Evolutionary conservation across 148 eudicot genomes (phyloP), one percentile per base, ranked within the genome.

Genomic region (Rheum nobile): DNA sequence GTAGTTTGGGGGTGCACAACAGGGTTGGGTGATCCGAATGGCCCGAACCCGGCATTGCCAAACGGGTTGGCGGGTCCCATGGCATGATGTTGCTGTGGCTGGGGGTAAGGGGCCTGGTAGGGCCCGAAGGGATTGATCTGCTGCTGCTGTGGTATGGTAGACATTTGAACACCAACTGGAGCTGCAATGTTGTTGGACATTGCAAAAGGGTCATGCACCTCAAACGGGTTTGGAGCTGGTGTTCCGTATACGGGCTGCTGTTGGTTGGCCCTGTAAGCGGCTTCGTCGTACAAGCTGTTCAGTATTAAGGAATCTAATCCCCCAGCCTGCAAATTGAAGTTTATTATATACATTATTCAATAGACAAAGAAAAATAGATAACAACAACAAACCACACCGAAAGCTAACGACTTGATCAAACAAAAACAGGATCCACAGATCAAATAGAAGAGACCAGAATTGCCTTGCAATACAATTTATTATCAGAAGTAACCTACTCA

Each of bases 281-380:
- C 96, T 54, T 90, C 96, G 28, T 96, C 97, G 8, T 96, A 96
- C 77, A 96, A 82, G 70, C 99, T 96, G 72, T 89, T 82, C 35
- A 96, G 78, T 31, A 88, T 92, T 63, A 96, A 94, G 0, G 96
- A 87, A 77, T 96, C 99, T 85, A 96, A 80, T 82, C 99, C 99
- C 29, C 99, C 99, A 72, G 90, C 99, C 99, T 96, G 70, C 70
- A 65, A 34, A 17, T 65, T 34, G 10, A 32, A 34, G 22, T 65
- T 65, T 41, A 65, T 31, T 65, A 32, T 61, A 3, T 41, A 41
- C 16, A 14, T 29, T 12, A 29, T 7, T 13, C n/a, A 11, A 14
- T 61, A 61, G 6, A 28, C 16, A 29, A 4, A 29, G 17, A 19
- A 29, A 61, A 13, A 29, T 16, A 6, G 7, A 61, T 5, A 4